Conservation (phyloP, 2,329 filamentous ascomycete species). For the Lecanicillium sp. region DNA sequence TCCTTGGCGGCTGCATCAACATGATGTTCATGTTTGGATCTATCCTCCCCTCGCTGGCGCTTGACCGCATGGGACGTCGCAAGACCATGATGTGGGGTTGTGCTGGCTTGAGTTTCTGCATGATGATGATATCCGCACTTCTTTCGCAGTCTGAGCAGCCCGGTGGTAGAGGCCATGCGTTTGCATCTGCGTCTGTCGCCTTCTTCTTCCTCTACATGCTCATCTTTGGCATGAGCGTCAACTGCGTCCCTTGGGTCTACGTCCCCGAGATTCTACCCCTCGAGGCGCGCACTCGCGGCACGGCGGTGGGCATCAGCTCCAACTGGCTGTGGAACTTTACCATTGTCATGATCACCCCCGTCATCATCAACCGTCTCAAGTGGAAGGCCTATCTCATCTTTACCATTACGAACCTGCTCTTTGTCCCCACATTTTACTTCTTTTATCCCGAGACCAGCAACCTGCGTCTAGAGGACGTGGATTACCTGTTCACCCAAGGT, state of each 20-base stretch:
- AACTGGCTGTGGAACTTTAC: slow-evolving; percentile 30
- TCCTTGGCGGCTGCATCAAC: slow-evolving; percentile 27
- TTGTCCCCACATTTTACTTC: slow-evolving; percentile 34
- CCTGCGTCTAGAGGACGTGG: slow-evolving; percentile 42
- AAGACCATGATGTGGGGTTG: slow-evolving; percentile 35
- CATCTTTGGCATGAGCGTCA: slow-evolving; percentile 14
- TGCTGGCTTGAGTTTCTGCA: slow-evolving; percentile 22
- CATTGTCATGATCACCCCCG: slow-evolving; percentile 44
- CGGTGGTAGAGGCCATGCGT: background rate
- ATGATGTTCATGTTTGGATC: slow-evolving; percentile 31
- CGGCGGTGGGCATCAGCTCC: slow-evolving; percentile 22
- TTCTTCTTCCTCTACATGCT: slow-evolving; percentile 26
- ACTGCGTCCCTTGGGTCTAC: slow-evolving; percentile 29
- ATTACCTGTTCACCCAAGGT: slow-evolving; percentile 31
- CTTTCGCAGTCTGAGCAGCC: slow-evolving; percentile 15
- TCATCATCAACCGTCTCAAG: slow-evolving; percentile 34
- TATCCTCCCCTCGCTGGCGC: slow-evolving; percentile 22
- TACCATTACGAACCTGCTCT: slow-evolving; percentile 37
- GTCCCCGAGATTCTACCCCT: slow-evolving; percentile 27
- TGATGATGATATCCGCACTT: slow-evolving; percentile 28
- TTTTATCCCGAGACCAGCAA: slow-evolving; percentile 46
- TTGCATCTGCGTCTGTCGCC: slow-evolving; percentile 20
- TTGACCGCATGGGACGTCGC: slow-evolving; percentile 30
- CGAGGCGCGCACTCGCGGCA: slow-evolving; percentile 23
- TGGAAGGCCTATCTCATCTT: slow-evolving; percentile 48